Evolutionary conservation across 2,329 filamentous ascomycete genomes (phyloP).

Genomic region (Mollisia scopiformis): DNA sequence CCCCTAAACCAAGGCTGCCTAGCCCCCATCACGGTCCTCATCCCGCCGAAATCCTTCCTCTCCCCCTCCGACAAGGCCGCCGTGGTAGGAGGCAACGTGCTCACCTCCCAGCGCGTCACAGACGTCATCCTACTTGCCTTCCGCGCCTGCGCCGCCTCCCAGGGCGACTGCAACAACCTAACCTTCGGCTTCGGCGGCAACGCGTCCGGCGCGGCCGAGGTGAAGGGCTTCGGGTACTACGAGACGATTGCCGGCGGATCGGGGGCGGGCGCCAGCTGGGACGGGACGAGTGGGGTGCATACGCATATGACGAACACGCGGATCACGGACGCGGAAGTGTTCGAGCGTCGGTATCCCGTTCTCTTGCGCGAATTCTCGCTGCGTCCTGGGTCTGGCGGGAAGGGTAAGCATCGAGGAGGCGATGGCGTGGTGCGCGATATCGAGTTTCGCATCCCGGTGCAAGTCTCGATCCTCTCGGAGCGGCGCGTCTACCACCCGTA

Average conservation of each 20-base stretch:
- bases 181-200: constrained; percentile 83
- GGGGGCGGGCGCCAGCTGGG: constrained; percentile 73
- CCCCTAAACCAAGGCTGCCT: constrained; percentile 87
- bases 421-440: constrained; percentile 80
- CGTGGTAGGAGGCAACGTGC: constrained; percentile 81
- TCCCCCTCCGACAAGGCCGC: constrained; percentile 76
- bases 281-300: constrained; percentile 63
- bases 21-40: constrained; percentile 72
- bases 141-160: constrained; percentile 75
- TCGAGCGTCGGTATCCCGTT: constrained; percentile 77
- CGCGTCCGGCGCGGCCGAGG: constrained; percentile 55
- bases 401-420: constrained; percentile 70
- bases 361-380: constrained; percentile 72
- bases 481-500: constrained; percentile 77
- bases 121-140: constrained; percentile 84
- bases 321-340: constrained; percentile 80
- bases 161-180: constrained; percentile 84
- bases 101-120: constrained; percentile 79
- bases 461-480: constrained; percentile 80
- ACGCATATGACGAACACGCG: constrained; percentile 87
- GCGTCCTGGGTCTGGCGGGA: constrained; percentile 63
- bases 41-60: constrained; percentile 74
- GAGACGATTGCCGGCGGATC: constrained; percentile 82
- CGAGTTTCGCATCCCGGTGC: constrained; percentile 77
- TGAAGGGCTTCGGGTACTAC: constrained; percentile 84